Evolutionary conservation across 1,284 basidiomycete genomes (phyloP), one percentile per base, ranked within the genome.

Genomic region (Heterobasidion annosum): DNA sequence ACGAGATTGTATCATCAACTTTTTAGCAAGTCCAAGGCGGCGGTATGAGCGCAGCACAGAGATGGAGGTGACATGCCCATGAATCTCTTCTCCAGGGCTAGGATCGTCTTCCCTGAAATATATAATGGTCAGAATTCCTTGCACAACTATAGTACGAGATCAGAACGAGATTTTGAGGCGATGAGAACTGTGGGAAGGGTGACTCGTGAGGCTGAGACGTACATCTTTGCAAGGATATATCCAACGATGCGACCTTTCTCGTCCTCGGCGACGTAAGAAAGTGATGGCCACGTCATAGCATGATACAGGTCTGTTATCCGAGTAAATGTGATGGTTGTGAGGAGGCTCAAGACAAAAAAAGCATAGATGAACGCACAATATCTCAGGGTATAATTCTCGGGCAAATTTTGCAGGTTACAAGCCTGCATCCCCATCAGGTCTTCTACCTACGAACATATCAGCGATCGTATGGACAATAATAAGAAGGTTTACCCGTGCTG

Each of bases 221-320:
- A 92, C 95, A 98, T 95, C 69, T 96, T 96, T 0, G 91, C 93
- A 10, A 98, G 73, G 25, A 98, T 94, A 68, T 98, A 98, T 19
- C 95, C 95, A 1, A 98, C 93, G 49, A 98, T 86, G 51, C 91
- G 78, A 0, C 94, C 93, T 64, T 85, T 85, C 57, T 85, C 80
- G 64, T 96, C 92, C 65, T 96, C 93, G 0, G 94, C 95, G 16
- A 98, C 93, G 66, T 90, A 98, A 2, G 93, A 96, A 19, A 98
- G 77, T 60, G 93, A 86, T 1, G 95, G 95, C 95, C 95, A 98
- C 8, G 88, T 93, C 64, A 95, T 72, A 7, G 83, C 77, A 65
- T 96, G 92, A 68, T 92, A 93, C 51, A 93, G 77, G 76, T 96
- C 94, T 97, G 54, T 19, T 25, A 25, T 25, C 25, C 25, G 25